Evolutionary conservation across 2,329 filamentous ascomycete genomes (phyloP).

Genomic region (Claviceps fusiformis): DNA sequence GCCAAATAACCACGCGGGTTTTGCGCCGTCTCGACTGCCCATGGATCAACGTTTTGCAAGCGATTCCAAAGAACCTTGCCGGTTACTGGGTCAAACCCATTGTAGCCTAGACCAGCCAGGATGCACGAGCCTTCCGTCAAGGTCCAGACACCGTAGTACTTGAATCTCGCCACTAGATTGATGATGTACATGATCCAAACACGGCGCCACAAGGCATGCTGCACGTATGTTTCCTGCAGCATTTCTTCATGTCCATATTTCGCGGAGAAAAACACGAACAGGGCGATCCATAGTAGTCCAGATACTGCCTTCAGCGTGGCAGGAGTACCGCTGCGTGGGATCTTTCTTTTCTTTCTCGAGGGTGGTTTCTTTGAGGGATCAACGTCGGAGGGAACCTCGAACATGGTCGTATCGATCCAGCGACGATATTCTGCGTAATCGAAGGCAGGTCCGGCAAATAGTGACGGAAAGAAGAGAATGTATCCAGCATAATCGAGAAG

Average conservation of each 20-base stretch:
- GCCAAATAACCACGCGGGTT: conserved; percentile 87
- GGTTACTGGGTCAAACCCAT: conserved; percentile 73
- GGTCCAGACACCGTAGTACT: conserved; percentile 95
- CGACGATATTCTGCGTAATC: conserved; percentile 86
- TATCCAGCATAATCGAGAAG: conserved; percentile 78
- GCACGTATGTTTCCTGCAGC: conserved; percentile 51
- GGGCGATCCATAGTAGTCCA: conserved; percentile 66
- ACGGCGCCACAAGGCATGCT: conserved; percentile 55
- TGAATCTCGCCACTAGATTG: conserved; percentile 66
- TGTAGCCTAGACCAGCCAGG: conserved; percentile 83
- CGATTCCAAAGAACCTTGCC: conserved; percentile 81
- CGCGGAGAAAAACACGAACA: conserved; percentile 59
- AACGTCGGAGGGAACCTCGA: conserved; percentile 67
- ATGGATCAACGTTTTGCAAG: conserved; percentile 77
- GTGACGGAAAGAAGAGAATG: conserved; percentile 85
- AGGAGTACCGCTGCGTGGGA: conserved; percentile 79
- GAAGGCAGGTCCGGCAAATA: conserved; percentile 84
- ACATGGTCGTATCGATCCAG: conserved; percentile 92
- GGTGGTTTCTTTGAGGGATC: conserved; percentile 75
- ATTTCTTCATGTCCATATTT: conserved; percentile 53
- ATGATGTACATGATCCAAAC: conserved; percentile 75
- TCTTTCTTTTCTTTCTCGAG: conserved; percentile 80
- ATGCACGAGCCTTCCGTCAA: conserved; percentile 92
- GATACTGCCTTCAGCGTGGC: conserved; percentile 61
- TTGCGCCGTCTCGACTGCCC: conserved; percentile 76